Evolutionary conservation across 2,329 filamentous ascomycete species (phyloP), one percentile per base, ranked within the genome.

Genomic region (Pseudocercospora musae): DNA sequence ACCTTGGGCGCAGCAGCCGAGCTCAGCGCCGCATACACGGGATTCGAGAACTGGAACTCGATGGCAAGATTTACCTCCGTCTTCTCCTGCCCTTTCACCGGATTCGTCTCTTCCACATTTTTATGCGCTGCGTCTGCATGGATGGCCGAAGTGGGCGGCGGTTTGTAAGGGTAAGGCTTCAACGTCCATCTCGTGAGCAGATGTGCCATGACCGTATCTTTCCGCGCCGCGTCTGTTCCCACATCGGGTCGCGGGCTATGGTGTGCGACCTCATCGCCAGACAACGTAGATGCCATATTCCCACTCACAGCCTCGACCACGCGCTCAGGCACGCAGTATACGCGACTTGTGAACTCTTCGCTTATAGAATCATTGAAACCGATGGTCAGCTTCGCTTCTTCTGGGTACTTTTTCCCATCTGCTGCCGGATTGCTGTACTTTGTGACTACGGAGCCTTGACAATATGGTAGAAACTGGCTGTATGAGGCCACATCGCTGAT

Each of bases 401-500:
- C 84, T 0, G 95, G 95, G 82, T 85, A 90, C 48, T 77, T 78
- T 46, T 80, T 81, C 27, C 78, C 78, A 57, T 80, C 71, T 50
- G 63, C 5, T 63, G 78, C 64, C 8, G 85, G 80, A 11, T 74
- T 58, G 6, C 90, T 89, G 84, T 89, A 92, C 62, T 83, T 81
- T 1, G 92, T 96, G 44, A 98, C 92, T 64, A 82, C 84, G 40
- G 90, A 93, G 50, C 81, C 82, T 48, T 86, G 84, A 79, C 94
- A 96, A 84, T 96, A 97, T 10, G 95, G 95, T n/a, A 99, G 86
- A 82, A 98, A 99, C 68, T 81, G 76, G 40, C 84, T 81, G 84
- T 99, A 99, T 66, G 86, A 87, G 76, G 91, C 86, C 67, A 99
- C 87, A 77, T 97, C 92, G 78, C 92, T 87, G 76, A 99, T 93